phyloP scores from a whole-genome alignment of 2,329 filamentous ascomycete genomes.

The Curvularia eragrostidis region DNA sequence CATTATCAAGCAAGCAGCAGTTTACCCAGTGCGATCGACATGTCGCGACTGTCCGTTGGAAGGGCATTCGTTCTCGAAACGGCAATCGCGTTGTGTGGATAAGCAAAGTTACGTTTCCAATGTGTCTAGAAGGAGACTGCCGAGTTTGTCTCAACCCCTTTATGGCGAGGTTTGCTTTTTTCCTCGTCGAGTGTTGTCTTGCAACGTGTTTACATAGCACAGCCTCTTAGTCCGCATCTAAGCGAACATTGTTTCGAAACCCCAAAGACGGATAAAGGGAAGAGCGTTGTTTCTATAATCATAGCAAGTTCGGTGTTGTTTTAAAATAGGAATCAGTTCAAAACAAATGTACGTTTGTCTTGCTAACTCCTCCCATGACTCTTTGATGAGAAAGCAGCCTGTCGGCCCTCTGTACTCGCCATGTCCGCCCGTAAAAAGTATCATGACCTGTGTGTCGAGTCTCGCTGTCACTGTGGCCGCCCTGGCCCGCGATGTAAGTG shows the following conservation, averaged over 20 bases:
- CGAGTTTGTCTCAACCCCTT: background rate
- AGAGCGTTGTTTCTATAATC: background rate
- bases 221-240: background rate
- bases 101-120: constrained; percentile 1
- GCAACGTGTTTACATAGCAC: background rate
- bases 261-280: background rate
- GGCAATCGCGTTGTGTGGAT: background rate
- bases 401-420: background rate
- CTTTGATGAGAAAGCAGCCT: background rate
- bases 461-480: background rate
- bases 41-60: background rate
- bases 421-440: background rate
- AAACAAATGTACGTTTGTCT: background rate
- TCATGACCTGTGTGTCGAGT: background rate
- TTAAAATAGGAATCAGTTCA: background rate
- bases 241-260: background rate
- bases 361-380: background rate
- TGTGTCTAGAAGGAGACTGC: background rate
- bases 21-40: background rate
- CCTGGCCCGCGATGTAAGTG: background rate
- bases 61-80: background rate
- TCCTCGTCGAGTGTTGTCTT: background rate
- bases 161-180: background rate
- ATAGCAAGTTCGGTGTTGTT: background rate
- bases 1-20: background rate